Evolutionary conservation across 805 yeast genomes (phyloP), one percentile per base, ranked within the genome.

Genomic region (Metschnikowia santaceciliae): DNA sequence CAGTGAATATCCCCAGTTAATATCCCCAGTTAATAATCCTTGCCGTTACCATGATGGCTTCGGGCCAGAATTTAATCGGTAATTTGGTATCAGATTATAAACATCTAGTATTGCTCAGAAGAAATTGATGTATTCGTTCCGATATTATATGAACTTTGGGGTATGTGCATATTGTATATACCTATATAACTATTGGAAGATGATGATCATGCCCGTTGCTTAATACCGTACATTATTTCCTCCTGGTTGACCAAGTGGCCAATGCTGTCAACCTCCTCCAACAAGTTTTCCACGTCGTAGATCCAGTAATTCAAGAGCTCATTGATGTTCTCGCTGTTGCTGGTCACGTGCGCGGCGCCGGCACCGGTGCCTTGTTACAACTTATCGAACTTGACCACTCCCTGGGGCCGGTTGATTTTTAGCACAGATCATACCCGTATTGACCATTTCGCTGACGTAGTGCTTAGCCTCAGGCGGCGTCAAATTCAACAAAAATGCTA

Each of bases 171-270:
- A 26, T 26, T 26, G 5, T 26, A 26, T 26, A 26, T 26, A 26
- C 30, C 30, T 26, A 26, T 26, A 26, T 26, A 26, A 26, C 11
- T 13, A 26, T 26, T 26, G 30, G 30, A 26, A 26, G 30, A 26
- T 26, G 30, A 10, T 26, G 30, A 26, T 32, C 23, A 57, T 38
- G 53, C 51, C 51, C 48, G 58, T 54, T 79, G 79, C 64, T 81
- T 81, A 56, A 82, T 76, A 32, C 86, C 89, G 64, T 83, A 77
- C 84, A 92, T 80, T 88, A 94, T 90, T 67, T 94, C 97, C 70
- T 92, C 99, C 71, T 95, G 94, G 52, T 95, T 88, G 64, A 94
- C 94, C 67, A 94, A 77, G 69, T 94, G 99, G 48, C 97, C 97
- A 58, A 94, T 87, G 43, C 94, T 88, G 73, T 95, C 99, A 54